Base-by-base conservation (phyloP, 1,284 basidiomycete species). In the Tilletia horrida region DNA sequence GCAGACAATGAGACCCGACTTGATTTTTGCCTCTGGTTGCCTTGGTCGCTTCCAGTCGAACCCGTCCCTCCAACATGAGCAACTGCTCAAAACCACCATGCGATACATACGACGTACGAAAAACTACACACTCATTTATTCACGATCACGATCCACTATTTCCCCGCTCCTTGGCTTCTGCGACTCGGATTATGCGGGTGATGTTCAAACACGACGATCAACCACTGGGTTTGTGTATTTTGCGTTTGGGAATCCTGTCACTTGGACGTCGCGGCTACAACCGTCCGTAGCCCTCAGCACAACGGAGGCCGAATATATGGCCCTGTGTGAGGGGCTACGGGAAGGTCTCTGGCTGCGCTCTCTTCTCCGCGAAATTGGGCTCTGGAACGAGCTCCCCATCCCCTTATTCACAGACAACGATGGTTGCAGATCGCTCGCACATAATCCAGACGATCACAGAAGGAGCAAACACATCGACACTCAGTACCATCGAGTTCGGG, bases 241-340 rank as follows among this genome's bases (percentile, higher is more conserved):
- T 29, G 18, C 25, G 55, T 27, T 35, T 29, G 55, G 55, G 8
- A 59, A 59, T 29, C 31, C 31, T 18, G 55, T 59, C 16, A 29
- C 55, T 29, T 50, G 48, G 48, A 21, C 48, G 48, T 6, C 6
- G 4, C 48, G 48, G 6, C 48, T 21, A 6, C 48, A 50, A 16
- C 48, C 25, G 6, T 6, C 25, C n/a, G 48, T 50, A 4, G 25
- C 48, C n/a, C 48, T 50, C 48, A 21, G n/a, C n/a, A 50, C n/a
- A 21, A 50, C 48, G 8, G 48, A 50, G 16, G 48, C 48, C n/a
- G 55, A 59, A 18, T 59, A 59, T 18, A 35, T 59, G 23, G 55
- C 55, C 9, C 55, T 59, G n/a, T 27, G 25, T 18, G 25, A 59
- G 23, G 55, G 25, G 6, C 3, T 35, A 9, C 23, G 31, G 6